A percentile compares a stretch with the other conserved stretches of the same genome.
These are phyloP conservation scores for Priceomyces medius DNA, from an alignment of 805 yeast species.

Conservation along the genomic window DNA sequence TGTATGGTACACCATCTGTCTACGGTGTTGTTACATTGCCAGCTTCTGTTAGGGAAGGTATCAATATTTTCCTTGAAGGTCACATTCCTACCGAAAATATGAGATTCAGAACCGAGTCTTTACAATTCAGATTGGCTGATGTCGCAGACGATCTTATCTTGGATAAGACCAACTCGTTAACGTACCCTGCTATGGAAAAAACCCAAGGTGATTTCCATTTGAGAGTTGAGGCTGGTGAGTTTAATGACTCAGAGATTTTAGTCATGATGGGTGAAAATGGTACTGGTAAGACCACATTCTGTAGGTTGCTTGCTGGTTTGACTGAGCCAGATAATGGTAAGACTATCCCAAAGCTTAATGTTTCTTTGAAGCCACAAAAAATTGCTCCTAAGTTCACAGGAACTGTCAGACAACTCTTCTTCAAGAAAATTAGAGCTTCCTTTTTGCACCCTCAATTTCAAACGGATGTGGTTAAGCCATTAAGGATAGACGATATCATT, in stretches of 20 bases:
- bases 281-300: slow-evolving; percentile 98
- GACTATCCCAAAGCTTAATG: slow-evolving; percentile 82
- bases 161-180: slow-evolving; percentile 76
- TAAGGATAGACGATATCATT: slow-evolving; percentile 87
- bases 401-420: slow-evolving; percentile 95
- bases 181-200: slow-evolving; percentile 80
- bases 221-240: slow-evolving; percentile 80
- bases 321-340: slow-evolving; percentile 79
- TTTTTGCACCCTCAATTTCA: slow-evolving; percentile 97
- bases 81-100: slow-evolving; percentile 95
- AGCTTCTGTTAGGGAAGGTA: slow-evolving; percentile 97
- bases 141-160: slow-evolving; percentile 73
- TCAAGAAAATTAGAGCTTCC: slow-evolving; percentile 92
- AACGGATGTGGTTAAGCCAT: slow-evolving; percentile 95
- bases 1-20: slow-evolving; percentile 97
- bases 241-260: slow-evolving; percentile 92
- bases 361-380: slow-evolving; percentile 98
- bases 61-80: slow-evolving; percentile 97
- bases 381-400: slow-evolving; percentile 99
- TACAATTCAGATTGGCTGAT: slow-evolving; percentile 90
- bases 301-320: slow-evolving; percentile 92
- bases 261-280: slow-evolving; percentile 99
- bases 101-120: slow-evolving; percentile 93
- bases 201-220: slow-evolving; percentile 96
- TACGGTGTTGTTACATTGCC: slow-evolving; percentile 99